phyloP scores from a whole-genome alignment of 805 yeast species.

The Zygotorulaspora chibaensis region DNA sequence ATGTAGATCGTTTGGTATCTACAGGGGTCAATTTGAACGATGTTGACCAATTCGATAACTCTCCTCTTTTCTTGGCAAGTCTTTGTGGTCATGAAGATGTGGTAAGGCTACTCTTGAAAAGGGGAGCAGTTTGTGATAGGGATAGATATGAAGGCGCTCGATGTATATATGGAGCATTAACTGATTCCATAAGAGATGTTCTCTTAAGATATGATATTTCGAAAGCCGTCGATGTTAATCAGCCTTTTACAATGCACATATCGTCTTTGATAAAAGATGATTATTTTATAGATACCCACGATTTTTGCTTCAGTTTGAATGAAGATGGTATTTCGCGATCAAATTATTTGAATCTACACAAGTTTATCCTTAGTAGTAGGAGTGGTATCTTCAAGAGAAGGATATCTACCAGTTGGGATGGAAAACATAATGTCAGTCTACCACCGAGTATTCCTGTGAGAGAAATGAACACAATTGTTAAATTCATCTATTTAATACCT shows the following conservation, averaged over 20 bases:
- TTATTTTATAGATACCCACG: conserved; percentile 22
- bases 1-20: conserved; percentile 53
- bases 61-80: conserved; percentile 70
- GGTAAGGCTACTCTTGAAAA: conserved; percentile 54
- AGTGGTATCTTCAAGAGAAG: conserved; percentile 31
- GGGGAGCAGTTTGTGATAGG: conserved; percentile 75
- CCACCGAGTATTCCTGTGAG: conserved; percentile 15
- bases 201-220: conserved; percentile 60
- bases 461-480: conserved; percentile 27
- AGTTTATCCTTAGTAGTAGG: conserved; percentile 41
- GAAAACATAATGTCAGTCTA: conserved; percentile 17
- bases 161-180: conserved; percentile 75
- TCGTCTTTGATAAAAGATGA: conserved; percentile 38
- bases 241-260: conserved; percentile 71
- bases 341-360: conserved; percentile 33
- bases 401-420: conserved; percentile 26
- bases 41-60: conserved; percentile 68
- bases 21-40: conserved; percentile 45
- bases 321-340: conserved; percentile 2
- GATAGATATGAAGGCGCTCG: conserved; percentile 80
- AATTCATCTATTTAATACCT: conserved; percentile 38
- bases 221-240: conserved; percentile 59
- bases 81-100: conserved; percentile 68
- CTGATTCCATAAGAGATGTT: conserved; percentile 56
- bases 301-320: conserved; percentile 23